Conservation (phyloP, 202 grass and related monocot genomes). For the Panicum virgatum region DNA sequence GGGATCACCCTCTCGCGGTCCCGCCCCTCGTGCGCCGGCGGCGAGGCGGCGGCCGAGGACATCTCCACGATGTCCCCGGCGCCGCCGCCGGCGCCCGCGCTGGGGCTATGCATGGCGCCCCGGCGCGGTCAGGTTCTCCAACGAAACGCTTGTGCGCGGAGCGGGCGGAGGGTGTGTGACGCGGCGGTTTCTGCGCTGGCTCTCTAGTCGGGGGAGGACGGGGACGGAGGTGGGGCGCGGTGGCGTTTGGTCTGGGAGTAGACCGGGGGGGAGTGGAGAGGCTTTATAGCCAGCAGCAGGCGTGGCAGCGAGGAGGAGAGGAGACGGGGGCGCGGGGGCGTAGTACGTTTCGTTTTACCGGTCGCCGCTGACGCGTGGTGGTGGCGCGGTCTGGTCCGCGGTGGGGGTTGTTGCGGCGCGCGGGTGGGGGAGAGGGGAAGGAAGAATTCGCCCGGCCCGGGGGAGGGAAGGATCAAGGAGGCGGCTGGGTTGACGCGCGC, state of each 20-base stretch:
- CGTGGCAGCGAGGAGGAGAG: too few relatives aligned
- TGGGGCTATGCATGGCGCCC: conserved; percentile 27
- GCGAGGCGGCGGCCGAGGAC: neutral
- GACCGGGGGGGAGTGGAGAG: neutral
- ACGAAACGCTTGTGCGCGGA: neutral
- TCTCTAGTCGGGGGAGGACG: neutral
- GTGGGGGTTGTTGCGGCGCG: too few relatives aligned
- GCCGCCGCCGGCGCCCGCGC: conserved; percentile 38
- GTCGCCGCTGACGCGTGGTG: too few relatives aligned
- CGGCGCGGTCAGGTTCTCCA: too few relatives aligned
- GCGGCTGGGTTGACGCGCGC: too few relatives aligned
- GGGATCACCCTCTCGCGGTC: conserved; percentile 44
- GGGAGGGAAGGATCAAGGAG: too few relatives aligned
- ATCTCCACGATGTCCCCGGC: conserved; percentile 39
- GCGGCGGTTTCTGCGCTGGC: neutral
- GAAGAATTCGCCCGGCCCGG: too few relatives aligned
- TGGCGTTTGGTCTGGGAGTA: neutral
- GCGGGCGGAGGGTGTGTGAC: neutral
- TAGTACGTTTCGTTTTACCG: too few relatives aligned
- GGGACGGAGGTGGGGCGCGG: neutral
- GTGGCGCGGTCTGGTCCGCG: too few relatives aligned
- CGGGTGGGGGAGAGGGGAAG: too few relatives aligned
- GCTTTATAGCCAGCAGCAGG: conserved; percentile 1
- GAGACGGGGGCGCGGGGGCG: too few relatives aligned
- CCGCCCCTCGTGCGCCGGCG: neutral